Conservation (phyloP, 1,139 yeast species). For the Protomyces macrosporus region DNA sequence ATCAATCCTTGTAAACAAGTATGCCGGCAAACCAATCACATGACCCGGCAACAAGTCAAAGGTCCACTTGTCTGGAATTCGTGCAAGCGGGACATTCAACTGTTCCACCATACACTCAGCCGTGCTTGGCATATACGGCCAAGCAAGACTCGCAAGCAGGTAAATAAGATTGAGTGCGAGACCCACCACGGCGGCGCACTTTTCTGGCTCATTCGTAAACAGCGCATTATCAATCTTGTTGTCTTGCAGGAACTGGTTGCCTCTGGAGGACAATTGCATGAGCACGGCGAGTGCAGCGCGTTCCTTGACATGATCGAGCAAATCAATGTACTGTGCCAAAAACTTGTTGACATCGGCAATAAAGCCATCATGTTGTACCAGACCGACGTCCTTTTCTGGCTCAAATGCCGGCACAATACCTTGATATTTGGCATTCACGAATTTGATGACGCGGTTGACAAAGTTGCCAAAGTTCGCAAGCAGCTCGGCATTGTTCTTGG, state of each 20-base stretch:
- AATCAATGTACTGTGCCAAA: conserved; percentile 56
- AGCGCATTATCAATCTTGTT: conserved; percentile 87
- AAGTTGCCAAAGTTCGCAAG: conserved; percentile 95
- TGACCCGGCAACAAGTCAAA: conserved; percentile 67
- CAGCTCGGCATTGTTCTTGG: conserved; percentile 86
- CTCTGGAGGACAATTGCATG: conserved; percentile 86
- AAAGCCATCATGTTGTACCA: conserved; percentile 41
- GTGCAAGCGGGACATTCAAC: conserved; percentile 73
- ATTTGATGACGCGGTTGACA: conserved; percentile 88
- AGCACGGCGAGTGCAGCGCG: conserved; percentile 87
- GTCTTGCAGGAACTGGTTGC: conserved; percentile 91
- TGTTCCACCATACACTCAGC: conserved; percentile 64
- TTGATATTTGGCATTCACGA: conserved; percentile 82
- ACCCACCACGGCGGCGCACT: conserved; percentile 87
- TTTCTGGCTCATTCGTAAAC: conserved; percentile 67
- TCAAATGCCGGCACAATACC: conserved; percentile 73
- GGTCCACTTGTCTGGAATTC: conserved; percentile 71
- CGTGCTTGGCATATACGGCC: conserved; percentile 90
- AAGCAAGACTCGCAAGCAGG: conserved; percentile 68
- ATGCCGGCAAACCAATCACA: conserved; percentile 83
- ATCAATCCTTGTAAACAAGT: conserved; percentile 85
- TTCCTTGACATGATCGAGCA: conserved; percentile 73
- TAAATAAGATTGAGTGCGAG: conserved; percentile 85
- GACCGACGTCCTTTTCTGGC: conserved; percentile 46
- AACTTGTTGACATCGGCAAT: conserved; percentile 48